Evolutionary conservation across 805 yeast species (phyloP), one percentile per base, ranked within the genome.

Genomic region (Saccharomycopsis javanensis): DNA sequence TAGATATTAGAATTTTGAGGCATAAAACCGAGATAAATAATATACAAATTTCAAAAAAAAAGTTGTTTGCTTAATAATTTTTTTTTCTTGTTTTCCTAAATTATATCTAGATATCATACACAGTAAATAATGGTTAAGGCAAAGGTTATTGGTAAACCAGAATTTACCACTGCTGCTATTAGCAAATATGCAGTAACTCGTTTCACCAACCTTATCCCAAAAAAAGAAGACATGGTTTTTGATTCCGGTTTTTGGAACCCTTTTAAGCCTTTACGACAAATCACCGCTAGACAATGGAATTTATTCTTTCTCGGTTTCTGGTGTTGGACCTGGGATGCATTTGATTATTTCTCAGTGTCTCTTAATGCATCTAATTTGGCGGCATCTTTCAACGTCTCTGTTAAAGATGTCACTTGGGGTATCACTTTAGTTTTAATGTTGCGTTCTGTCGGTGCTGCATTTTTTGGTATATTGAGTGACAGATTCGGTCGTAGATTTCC

Each of bases 301-400:
- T 79, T 78, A 59, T 82, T 84, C 64, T 64, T 74, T 25, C 73
- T 82, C 64, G 88, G 86, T 1, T 79, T 81, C 63, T 66, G 71
- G 34, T 86, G 82, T 34, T 85, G 91, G 90, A 75, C 85, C 2
- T 75, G 83, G 77, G 91, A 84, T 64, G 83, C 88, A 2, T 78
- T 85, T 67, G 90, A 85, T 64, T 85, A 82, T 69, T 85, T 85
- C 65, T 71, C 80, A 30, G 83, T 82, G 8, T 77, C 85, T 11
- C 73, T 83, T 52, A 77, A 81, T 55, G 83, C 79, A 2, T 58
- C 76, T 1, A 67, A 72, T 2, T 73, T 85, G 54, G 84, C 88
- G 31, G 63, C 67, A 42, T 65, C 77, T 2, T 75, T 85, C 54
- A 72, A 71, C 48, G 71, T 68, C 7, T 55, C 73, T 0, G 74